Percentiles rank a stretch among this genome's conserved stretches.
These are phyloP conservation scores for Thuja plicata DNA, from an alignment of 83 land plant species.

Conservation along the genomic window DNA sequence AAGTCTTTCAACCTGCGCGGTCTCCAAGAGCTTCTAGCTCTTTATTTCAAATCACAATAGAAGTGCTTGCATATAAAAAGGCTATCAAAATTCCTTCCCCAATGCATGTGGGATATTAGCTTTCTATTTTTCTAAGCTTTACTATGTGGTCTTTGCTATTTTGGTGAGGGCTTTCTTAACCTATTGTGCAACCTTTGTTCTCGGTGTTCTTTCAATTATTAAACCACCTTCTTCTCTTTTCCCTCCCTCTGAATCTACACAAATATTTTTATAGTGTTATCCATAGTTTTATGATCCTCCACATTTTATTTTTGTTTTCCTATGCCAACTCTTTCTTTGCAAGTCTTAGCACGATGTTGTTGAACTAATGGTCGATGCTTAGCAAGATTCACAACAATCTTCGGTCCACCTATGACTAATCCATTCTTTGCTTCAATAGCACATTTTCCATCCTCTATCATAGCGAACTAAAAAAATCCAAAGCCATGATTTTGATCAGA, in stretches of 20 bases:
- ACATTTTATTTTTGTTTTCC: not conserved
- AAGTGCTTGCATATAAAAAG: too few relatives aligned
- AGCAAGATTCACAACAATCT: constrained; percentile 67
- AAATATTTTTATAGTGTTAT: not conserved
- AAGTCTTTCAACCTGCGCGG: too few relatives aligned
- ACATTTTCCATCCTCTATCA: constrained; percentile 65
- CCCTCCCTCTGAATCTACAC: not conserved
- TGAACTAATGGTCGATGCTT: constrained; percentile 55
- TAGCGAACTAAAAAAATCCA: constrained; percentile 81
- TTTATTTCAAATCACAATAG: too few relatives aligned
- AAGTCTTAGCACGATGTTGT: constrained; percentile 38
- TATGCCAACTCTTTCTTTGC: constrained; percentile 12
- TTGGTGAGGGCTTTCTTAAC: too few relatives aligned
- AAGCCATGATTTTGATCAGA: constrained; percentile 66
- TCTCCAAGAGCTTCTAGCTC: too few relatives aligned
- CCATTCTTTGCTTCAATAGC: constrained; percentile 72
- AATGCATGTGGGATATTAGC: too few relatives aligned
- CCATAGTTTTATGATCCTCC: constrained; percentile 9
- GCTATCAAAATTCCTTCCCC: too few relatives aligned
- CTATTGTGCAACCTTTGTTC: too few relatives aligned
- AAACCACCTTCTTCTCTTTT: not conserved
- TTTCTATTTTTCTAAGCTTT: too few relatives aligned
- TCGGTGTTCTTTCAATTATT: not conserved
- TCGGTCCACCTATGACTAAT: constrained; percentile 49
- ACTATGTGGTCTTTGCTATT: too few relatives aligned